Conservation (phyloP, 768 basidiomycete genomes). For the Pleurotus ostreatus region DNA sequence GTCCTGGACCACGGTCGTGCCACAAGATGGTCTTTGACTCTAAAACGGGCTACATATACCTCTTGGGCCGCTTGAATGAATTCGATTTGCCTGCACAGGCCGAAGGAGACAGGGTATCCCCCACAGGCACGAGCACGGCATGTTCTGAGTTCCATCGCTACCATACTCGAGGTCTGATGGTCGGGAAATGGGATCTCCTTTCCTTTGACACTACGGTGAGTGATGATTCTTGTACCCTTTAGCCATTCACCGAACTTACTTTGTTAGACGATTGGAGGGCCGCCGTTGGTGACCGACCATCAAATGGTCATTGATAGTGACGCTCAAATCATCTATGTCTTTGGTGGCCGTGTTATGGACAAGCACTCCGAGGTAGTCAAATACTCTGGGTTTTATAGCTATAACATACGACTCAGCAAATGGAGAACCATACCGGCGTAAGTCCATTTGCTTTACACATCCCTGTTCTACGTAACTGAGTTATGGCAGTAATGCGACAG, state of each 20-base stretch:
- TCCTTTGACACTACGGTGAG: constrained; percentile 65
- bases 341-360: constrained; percentile 71
- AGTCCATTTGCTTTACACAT: constrained; percentile 18
- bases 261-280: constrained; percentile 57
- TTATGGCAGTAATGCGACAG: constrained; percentile 19
- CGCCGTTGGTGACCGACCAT: constrained; percentile 74
- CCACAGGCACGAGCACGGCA: constrained; percentile 27
- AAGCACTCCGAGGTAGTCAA: constrained; percentile 55
- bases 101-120: constrained; percentile 1
- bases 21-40: constrained; percentile 81
- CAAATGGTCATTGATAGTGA: constrained; percentile 78
- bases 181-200: constrained; percentile 70
- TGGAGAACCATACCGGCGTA: constrained; percentile 66
- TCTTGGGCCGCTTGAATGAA: constrained; percentile 68
- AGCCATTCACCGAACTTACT: not conserved
- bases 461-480: constrained; percentile 5
- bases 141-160: constrained; percentile 78
- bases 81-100: constrained; percentile 29
- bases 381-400: constrained; percentile 73
- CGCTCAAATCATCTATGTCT: constrained; percentile 68
- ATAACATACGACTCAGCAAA: constrained; percentile 57
- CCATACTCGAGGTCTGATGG: constrained; percentile 56
- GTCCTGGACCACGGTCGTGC: constrained; percentile 69
- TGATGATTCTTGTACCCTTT: constrained; percentile 1
- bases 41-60: constrained; percentile 65